These are phyloP conservation scores for Entomortierella parvispora DNA, from an alignment of 192 early-diverging fungal genomes.

Conservation along the genomic window DNA sequence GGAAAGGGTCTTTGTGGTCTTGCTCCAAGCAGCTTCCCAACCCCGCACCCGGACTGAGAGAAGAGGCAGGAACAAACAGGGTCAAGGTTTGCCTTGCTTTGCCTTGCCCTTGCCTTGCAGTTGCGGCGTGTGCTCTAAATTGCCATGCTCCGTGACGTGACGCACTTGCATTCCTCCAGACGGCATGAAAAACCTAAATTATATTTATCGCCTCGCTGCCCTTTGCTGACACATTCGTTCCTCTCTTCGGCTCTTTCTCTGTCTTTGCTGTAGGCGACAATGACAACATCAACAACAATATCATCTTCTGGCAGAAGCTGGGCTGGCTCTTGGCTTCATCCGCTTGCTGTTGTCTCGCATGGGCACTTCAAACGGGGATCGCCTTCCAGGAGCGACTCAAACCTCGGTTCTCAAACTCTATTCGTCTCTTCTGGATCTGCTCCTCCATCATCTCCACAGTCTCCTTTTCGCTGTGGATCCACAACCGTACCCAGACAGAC, in stretches of 20 bases:
- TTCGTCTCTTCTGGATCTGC: slow-evolving; percentile 34
- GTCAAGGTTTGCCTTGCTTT: too few species aligned
- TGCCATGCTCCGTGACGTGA: too few species aligned
- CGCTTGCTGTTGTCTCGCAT: slow-evolving; percentile 25
- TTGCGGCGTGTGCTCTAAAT: too few species aligned
- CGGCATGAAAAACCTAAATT: not conserved
- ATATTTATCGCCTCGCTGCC: not conserved
- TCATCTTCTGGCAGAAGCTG: not conserved
- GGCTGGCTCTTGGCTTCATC: slow-evolving; percentile 21
- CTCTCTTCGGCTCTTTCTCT: slow-evolving; percentile 1
- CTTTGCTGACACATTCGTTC: too few species aligned
- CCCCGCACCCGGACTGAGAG: not conserved
- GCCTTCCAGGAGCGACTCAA: slow-evolving; percentile 22
- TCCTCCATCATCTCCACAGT: slow-evolving; percentile 21
- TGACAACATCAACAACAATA: too few species aligned
- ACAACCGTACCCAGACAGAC: not conserved
- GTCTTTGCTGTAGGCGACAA: too few species aligned
- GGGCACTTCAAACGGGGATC: slow-evolving; percentile 18
- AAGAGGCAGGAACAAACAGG: too few species aligned
- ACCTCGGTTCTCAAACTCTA: slow-evolving; percentile 12
- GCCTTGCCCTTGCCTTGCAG: too few species aligned
- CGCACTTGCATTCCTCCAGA: too few species aligned
- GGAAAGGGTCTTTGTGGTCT: too few species aligned
- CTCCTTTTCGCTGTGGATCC: slow-evolving; percentile 23
- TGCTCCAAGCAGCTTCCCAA: too few species aligned